Conservation (phyloP, 495 filamentous ascomycete genomes). For the Xylaria nigripes region DNA sequence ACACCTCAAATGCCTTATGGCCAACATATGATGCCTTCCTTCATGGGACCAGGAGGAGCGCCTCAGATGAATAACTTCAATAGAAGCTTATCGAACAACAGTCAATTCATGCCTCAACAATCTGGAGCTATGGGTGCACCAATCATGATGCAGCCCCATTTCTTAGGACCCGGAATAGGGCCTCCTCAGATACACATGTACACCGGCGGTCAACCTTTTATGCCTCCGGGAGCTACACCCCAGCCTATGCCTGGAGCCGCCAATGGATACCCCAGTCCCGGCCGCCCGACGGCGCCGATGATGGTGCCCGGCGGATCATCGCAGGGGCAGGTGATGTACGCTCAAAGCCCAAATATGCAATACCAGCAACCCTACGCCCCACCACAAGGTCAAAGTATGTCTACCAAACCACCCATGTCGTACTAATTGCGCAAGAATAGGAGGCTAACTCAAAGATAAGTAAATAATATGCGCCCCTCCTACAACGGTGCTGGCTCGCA, state of each 20-base stretch:
- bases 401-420: conserved; percentile 15
- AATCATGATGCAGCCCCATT: conserved; percentile 76
- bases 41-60: conserved; percentile 56
- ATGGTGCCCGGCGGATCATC: conserved; percentile 64
- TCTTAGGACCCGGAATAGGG: conserved; percentile 48
- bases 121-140: conserved; percentile 55
- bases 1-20: conserved; percentile 60
- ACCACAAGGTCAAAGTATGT: conserved; percentile 64
- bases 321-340: conserved; percentile 61
- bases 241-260: conserved; percentile 48
- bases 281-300: conserved; percentile 72
- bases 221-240: conserved; percentile 54
- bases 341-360: conserved; percentile 57
- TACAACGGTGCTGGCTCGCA: conserved; percentile 48
- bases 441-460: conserved; percentile 33
- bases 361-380: conserved; percentile 59
- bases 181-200: conserved; percentile 68
- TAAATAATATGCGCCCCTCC: conserved; percentile 53
- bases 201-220: conserved; percentile 49
- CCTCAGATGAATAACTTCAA: conserved; percentile 46
- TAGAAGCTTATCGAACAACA: conserved; percentile 48
- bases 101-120: conserved; percentile 60
- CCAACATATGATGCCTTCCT: conserved; percentile 64
- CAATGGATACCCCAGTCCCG: conserved; percentile 78
- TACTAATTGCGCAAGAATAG: conserved; percentile 16